These are phyloP conservation scores for Globisporangium parvum DNA, from an alignment of 352 stramenopile genomes.

Conservation along the genomic window DNA sequence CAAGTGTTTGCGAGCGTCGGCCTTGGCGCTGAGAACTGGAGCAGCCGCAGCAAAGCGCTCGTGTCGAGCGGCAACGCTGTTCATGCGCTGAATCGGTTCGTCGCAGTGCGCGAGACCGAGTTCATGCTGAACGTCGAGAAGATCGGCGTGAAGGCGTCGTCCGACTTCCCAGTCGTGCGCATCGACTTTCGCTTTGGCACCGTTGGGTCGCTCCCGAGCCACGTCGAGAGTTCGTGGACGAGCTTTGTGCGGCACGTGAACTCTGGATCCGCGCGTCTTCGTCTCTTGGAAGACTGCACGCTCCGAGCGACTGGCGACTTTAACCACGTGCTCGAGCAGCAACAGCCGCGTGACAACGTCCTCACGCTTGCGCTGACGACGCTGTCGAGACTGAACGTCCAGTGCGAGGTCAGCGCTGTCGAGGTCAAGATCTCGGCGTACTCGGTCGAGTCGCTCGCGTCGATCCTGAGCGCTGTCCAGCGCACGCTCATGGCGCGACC, in stretches of 20 bases:
- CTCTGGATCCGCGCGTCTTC: conserved; percentile 35
- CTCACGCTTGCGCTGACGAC: conserved; percentile 19
- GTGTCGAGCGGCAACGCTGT: conserved; percentile 13
- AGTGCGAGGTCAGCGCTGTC: conserved; percentile 37
- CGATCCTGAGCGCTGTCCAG: conserved; percentile 15
- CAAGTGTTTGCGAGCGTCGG: conserved; percentile 58
- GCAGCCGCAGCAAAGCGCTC: conserved; percentile 12
- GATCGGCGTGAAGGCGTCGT: conserved; percentile 41
- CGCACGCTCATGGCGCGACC: background rate
- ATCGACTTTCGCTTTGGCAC: conserved; percentile 37
- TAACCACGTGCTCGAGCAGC: conserved; percentile 32
- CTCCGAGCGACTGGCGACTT: conserved; percentile 40
- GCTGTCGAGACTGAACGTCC: conserved; percentile 25
- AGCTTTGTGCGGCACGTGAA: conserved; percentile 37
- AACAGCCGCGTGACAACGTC: background rate
- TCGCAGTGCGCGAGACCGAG: conserved; percentile 26
- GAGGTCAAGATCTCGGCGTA: conserved; percentile 44
- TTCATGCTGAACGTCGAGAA: conserved; percentile 67
- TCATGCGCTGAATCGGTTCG: conserved; percentile 41
- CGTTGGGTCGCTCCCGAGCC: conserved; percentile 24
- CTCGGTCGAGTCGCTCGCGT: conserved; percentile 28
- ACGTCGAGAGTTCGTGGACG: conserved; percentile 45
- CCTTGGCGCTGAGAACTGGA: conserved; percentile 25
- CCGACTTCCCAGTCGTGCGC: conserved; percentile 24
- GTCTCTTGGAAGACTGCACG: conserved; percentile 50